Conservation (phyloP, 2,329 filamentous ascomycete genomes). For the Allantophomopsis cytisporea region DNA sequence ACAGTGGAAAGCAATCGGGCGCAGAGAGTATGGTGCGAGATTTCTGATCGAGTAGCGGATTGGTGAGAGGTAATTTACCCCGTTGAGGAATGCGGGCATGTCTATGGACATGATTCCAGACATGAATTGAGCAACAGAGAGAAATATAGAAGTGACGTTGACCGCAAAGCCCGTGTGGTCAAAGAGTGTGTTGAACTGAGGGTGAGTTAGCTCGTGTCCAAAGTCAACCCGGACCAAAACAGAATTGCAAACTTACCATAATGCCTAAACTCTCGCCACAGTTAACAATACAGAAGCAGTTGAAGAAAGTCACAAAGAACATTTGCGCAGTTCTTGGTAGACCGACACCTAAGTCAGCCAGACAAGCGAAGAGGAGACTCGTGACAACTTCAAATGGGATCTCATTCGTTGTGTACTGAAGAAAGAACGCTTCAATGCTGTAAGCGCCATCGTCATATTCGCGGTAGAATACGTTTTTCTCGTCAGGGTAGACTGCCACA, state of each 20-base stretch:
- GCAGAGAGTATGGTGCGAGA: conserved; percentile 50
- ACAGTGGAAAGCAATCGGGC: conserved; percentile 49
- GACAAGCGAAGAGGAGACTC: conserved; percentile 49
- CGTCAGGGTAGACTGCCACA: conserved; percentile 58
- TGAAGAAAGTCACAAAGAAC: conserved; percentile 55
- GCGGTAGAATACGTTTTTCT: conserved; percentile 64
- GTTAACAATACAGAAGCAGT: conserved; percentile 59
- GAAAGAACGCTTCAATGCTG: conserved; percentile 55
- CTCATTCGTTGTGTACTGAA: conserved; percentile 57
- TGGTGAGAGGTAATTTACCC: conserved; percentile 59
- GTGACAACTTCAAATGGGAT: conserved; percentile 58
- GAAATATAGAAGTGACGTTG: conserved; percentile 55
- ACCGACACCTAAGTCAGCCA: conserved; percentile 51
- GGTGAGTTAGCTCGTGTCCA: neutral
- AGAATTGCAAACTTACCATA: conserved; percentile 24
- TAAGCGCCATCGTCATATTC: conserved; percentile 66
- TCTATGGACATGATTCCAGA: conserved; percentile 57
- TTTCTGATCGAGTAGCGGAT: conserved; percentile 57
- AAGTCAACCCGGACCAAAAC: neutral
- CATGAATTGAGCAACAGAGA: conserved; percentile 60
- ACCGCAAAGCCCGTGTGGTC: conserved; percentile 64
- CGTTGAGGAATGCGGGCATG: conserved; percentile 51
- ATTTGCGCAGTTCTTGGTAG: conserved; percentile 47
- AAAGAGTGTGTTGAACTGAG: conserved; percentile 60
- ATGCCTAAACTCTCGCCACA: conserved; percentile 68